phyloP scores from a whole-genome alignment of 1,284 basidiomycete genomes.

The Puccinia coronata region DNA sequence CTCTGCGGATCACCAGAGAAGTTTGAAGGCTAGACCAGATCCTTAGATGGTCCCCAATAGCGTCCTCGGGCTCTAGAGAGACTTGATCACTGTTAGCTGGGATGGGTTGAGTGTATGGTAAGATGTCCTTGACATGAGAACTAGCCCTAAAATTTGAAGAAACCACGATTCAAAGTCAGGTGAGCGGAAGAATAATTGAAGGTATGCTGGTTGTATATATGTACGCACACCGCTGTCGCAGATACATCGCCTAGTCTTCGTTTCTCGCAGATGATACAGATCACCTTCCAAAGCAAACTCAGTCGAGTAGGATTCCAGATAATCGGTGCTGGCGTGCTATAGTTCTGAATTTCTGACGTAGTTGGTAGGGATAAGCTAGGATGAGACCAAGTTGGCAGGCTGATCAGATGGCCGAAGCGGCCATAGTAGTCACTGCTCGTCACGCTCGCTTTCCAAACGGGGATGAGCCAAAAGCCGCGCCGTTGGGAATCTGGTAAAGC shows the following conservation, averaged over 20 bases:
- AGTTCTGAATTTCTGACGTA: not conserved
- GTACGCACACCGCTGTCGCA: slow-evolving; percentile 12
- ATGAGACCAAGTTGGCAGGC: slow-evolving; percentile 36
- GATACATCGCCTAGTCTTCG: slow-evolving; percentile 20
- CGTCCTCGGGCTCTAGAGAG: slow-evolving; percentile 13
- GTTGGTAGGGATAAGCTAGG: not conserved
- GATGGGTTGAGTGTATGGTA: not conserved
- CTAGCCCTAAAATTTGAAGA: not conserved
- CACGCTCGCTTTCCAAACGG: slow-evolving; percentile 14
- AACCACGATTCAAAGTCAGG: not conserved
- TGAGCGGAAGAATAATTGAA: not conserved
- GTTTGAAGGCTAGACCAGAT: slow-evolving; percentile 40
- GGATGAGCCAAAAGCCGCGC: slow-evolving; percentile 47
- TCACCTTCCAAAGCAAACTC: slow-evolving; percentile 29
- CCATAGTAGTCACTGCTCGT: slow-evolving; percentile 12
- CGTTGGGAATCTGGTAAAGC: not conserved
- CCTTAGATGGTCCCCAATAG: slow-evolving; percentile 33
- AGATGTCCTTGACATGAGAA: not conserved
- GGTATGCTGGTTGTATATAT: too few species aligned
- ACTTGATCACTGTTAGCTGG: not conserved
- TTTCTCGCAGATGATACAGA: slow-evolving; percentile 31
- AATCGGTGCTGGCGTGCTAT: not conserved
- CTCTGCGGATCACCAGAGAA: slow-evolving; percentile 15
- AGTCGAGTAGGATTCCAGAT: slow-evolving; percentile 38
- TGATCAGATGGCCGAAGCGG: slow-evolving; percentile 18